A percentile compares a stretch with the other conserved stretches of the same genome.
Conservation (phyloP, 495 filamentous ascomycete species). For the Beverwykella pulmonaria region DNA sequence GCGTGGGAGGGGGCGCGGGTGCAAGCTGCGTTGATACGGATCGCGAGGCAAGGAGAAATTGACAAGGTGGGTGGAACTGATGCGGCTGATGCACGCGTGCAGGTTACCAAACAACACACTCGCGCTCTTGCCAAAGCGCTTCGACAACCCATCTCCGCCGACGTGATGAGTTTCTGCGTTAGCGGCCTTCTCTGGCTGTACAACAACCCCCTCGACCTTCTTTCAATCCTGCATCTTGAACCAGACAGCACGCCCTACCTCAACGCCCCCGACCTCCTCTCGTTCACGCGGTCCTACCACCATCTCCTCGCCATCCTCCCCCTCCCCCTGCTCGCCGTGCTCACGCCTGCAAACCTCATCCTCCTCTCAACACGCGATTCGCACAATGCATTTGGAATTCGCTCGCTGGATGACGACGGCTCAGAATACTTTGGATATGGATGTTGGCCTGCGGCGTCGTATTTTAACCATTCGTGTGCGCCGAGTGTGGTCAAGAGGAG, state of each 20-base stretch:
- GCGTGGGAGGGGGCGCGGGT: conserved; percentile 22
- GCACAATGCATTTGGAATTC: conserved; percentile 48
- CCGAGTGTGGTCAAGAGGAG: conserved; percentile 46
- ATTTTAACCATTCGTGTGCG: conserved; percentile 47
- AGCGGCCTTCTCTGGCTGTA: conserved; percentile 35
- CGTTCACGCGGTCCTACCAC: conserved; percentile 39
- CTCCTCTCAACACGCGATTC: conserved; percentile 33
- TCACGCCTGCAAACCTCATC: conserved; percentile 37
- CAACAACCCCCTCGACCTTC: conserved; percentile 19
- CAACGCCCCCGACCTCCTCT: conserved; percentile 33
- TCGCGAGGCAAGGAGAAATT: conserved; percentile 22
- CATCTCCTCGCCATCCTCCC: conserved; percentile 42
- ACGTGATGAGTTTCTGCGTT: conserved; percentile 39
- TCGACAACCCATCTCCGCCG: conserved; percentile 30
- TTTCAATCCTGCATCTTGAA: conserved; percentile 27
- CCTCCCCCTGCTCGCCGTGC: conserved; percentile 23
- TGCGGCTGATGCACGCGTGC: not conserved
- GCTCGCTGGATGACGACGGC: conserved; percentile 43
- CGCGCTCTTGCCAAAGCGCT: conserved; percentile 29
- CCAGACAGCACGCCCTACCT: conserved; percentile 40
- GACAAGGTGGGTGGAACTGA: not conserved
- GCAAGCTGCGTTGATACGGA: conserved; percentile 25
- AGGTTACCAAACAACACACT: conserved; percentile 24
- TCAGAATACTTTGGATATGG: conserved; percentile 48
- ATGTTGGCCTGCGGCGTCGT: conserved; percentile 43